Conservation (phyloP, 805 yeast genomes). For the Pichia insulana region DNA sequence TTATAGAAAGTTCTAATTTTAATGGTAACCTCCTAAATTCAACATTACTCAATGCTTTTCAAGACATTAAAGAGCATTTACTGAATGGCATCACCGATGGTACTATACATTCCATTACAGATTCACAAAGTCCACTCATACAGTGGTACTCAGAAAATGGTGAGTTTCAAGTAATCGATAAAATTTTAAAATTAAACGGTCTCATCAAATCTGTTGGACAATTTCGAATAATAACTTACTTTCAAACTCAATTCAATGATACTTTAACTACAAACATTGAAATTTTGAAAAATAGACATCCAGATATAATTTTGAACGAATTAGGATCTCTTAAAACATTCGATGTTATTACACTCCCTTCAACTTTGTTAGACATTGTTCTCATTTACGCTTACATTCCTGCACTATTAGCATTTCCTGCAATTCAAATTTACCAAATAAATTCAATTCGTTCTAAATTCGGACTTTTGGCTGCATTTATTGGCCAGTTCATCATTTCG, state of each 20-base stretch:
- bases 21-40: too few species aligned
- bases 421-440: constrained; percentile 34
- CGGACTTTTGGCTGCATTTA: constrained; percentile 38
- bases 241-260: not conserved
- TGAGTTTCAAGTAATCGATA: not conserved
- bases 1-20: too few species aligned
- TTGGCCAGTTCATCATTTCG: constrained; percentile 33
- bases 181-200: not conserved
- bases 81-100: too few species aligned
- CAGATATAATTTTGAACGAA: not conserved
- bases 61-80: too few species aligned
- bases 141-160: not conserved
- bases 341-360: not conserved
- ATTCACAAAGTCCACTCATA: not conserved
- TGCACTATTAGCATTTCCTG: constrained; percentile 26
- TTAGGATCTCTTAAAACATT: not conserved
- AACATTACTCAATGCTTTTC: too few species aligned
- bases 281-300: not conserved
- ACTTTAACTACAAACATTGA: not conserved
- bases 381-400: constrained; percentile 14
- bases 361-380: constrained; percentile 1
- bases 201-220: constrained; percentile 1
- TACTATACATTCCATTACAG: not conserved
- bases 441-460: constrained; percentile 29
- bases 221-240: not conserved